These are phyloP conservation scores for Volvox reticuliferus DNA, from an alignment of 139 green algal genomes.

Conservation along the genomic window DNA sequence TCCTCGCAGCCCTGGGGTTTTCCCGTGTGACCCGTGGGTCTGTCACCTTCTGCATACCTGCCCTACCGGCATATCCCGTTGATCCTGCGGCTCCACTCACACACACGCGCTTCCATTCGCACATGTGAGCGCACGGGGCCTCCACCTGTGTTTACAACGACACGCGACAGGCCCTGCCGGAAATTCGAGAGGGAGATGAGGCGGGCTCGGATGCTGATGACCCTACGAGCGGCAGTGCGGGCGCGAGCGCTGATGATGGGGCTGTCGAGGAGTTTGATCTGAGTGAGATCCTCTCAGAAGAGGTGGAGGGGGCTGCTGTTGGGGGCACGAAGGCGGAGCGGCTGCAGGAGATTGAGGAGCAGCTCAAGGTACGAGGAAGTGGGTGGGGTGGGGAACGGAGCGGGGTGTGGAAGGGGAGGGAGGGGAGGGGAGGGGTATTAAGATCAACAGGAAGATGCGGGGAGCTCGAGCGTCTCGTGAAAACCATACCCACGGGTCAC, in stretches of 20 bases:
- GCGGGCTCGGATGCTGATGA: neutral
- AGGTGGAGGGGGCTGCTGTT: constrained; percentile 37
- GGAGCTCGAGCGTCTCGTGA: no score
- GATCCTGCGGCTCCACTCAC: no score
- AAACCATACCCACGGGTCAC: no score
- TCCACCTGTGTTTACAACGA: neutral
- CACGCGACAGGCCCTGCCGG: neutral
- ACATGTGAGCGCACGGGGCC: no score
- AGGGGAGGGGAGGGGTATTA: neutral
- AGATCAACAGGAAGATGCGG: no score
- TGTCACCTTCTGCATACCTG: no score
- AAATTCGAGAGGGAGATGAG: neutral
- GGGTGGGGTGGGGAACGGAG: neutral
- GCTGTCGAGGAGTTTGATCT: constrained; percentile 70
- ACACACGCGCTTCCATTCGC: no score
- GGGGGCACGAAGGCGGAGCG: constrained; percentile 43
- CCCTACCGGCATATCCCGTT: no score
- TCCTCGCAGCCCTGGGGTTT: no score
- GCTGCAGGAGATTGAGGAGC: constrained; percentile 53
- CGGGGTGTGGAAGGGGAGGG: neutral
- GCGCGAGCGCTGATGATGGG: neutral
- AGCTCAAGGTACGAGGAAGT: constrained; percentile 36
- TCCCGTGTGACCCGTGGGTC: no score
- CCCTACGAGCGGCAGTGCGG: neutral
- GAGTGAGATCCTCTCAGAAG: constrained; percentile 61